Evolutionary conservation across 2,329 filamentous ascomycete species (phyloP), one percentile per base, ranked within the genome.

Genomic region (Pestalotiopsis sp.): DNA sequence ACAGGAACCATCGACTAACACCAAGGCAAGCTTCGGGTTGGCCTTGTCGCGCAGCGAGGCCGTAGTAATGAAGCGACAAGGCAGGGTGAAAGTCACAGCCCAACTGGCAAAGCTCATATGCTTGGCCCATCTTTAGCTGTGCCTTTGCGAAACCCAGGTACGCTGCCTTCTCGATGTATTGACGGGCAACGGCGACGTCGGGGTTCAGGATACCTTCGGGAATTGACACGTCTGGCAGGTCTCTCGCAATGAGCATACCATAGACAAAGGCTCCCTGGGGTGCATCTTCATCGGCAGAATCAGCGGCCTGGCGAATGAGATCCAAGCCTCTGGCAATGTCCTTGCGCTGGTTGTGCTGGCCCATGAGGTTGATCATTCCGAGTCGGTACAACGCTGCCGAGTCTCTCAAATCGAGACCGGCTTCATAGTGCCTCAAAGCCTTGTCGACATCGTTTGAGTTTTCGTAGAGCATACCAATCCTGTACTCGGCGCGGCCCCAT

Each of bases 401-500:
- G 81, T 99, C 96, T 27, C 91, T 90, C 73, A 91, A 84, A 64
- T 90, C 88, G 64, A 96, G 90, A 64, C 96, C 96, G 62, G 89
- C 88, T 72, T 94, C 90, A 81, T 98, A 99, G 80, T 98, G 95
- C 76, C 92, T 91, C 76, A 98, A 90, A 5, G 96, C 96, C 79
- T 97, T 98, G 71, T 91, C 87, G 70, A 94, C 91, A 76, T 99
- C 95, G 77, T 97, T 97, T 4, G 94, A 95, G 79, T 93, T 94
- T 82, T 99, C 96, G 78, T 95, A 98, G 68, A 98, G 92, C 95
- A 98, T 99, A 71, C 96, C 96, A 83, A 99, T 97, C 61, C 96
- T 90, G 80, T 99, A 99, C 80, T 98, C 94, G 23, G 96, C 95
- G 74, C 96, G 88, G 25, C 92, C 90, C 81, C 95, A 97, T 68